Evolutionary conservation across 305 asterid species (phyloP), one percentile per base, ranked within the genome.

Genomic region (Salvia sclarea): DNA sequence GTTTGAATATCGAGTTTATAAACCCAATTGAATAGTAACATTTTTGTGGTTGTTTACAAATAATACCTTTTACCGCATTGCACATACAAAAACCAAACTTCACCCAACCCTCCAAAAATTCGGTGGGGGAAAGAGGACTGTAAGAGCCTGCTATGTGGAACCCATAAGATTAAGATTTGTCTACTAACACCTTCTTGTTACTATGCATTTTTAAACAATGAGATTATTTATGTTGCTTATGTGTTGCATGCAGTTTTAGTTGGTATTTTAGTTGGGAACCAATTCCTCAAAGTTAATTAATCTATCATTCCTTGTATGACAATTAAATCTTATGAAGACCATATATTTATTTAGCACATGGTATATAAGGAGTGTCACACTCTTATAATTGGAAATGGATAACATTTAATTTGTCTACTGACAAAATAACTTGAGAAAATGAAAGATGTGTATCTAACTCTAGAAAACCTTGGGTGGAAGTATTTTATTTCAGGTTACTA

Each of bases 241-340:
- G 11, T 24, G 25, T 7, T 17, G 64, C 16, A 16, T 37, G 45
- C 52, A 5, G 21, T 10, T 41, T 63, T 50, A 9, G 57, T 28
- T 49, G 10, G 22, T 40, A 28, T 18, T 33, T 44, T 4, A 37
- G 41, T 14, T 28, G 48, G 64, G 43, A 33, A 40, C 64, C 8
- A 13, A 40, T 21, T 71, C 59, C 40, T 62, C 31, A 24, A n/a
- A 57, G 40, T 59, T 14, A 33, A 54, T 14, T 35, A 28, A 49
- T 40, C 43, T 22, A 22, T 50, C 14, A 12, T 40, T 38, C n/a
- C 2, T 35, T 30, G 38, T 10, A 8, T 33, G 22, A n/a, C n/a
- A n/a, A n/a, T n/a, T n/a, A n/a, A n/a, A n/a, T n/a, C n/a, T n/a
- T n/a, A n/a, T n/a, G n/a, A n/a, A n/a, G n/a, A n/a, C n/a, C n/a